Evolutionary conservation across 306 rosid genomes (phyloP).

Genomic region (Argentina anserina): DNA sequence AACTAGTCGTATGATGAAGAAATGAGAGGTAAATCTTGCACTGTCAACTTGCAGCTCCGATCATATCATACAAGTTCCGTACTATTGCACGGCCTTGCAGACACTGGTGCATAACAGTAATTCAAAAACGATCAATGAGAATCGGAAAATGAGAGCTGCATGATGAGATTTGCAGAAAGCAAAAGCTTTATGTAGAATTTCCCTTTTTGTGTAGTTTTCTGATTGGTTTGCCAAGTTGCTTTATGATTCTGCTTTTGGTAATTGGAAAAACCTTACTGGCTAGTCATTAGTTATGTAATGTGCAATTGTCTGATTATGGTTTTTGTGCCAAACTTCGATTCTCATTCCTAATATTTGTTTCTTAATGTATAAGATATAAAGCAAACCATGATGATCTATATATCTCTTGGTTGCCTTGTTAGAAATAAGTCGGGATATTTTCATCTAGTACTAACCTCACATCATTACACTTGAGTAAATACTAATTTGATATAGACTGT

Average conservation of each 20-base stretch:
- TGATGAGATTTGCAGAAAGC: not conserved
- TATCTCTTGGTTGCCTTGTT: no score
- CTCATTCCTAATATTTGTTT: no score
- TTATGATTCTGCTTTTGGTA: conserved; percentile 18
- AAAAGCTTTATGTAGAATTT: not conserved
- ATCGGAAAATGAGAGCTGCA: not conserved
- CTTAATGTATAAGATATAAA: no score
- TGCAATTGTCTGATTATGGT: no score
- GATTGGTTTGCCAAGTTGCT: not conserved
- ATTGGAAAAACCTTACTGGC: conserved; percentile 6
- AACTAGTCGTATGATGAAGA: conserved; percentile 11
- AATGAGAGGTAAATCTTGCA: conserved; percentile 21
- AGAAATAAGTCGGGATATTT: no score
- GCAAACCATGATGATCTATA: no score
- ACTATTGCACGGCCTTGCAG: not conserved
- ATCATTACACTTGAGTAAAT: no score
- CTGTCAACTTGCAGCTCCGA: conserved; percentile 37
- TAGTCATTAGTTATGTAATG: no score
- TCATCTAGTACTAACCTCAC: no score
- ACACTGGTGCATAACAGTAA: conserved; percentile 11
- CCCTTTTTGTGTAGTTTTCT: conserved; percentile 14
- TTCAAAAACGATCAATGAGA: conserved; percentile 7
- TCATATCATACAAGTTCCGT: conserved; percentile 27
- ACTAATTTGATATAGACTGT: no score
- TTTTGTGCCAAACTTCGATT: no score